Evolutionary conservation across 2,329 filamentous ascomycete genomes (phyloP), one percentile per base, ranked within the genome.

Genomic region (Stagonosporopsis cucurbitacearum): DNA sequence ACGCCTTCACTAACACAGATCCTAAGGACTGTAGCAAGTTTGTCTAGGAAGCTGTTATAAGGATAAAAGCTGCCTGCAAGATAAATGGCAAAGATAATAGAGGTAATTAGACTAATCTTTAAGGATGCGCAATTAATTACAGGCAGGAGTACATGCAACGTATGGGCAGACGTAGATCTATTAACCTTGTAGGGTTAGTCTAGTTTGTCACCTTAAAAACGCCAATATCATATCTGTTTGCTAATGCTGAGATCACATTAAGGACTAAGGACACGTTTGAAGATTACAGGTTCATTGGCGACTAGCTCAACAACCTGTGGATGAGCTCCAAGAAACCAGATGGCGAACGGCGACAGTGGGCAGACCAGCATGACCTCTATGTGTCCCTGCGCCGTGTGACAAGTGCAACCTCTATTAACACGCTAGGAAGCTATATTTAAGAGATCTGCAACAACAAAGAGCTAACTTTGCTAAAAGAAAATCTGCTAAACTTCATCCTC

Each of bases 401-500:
- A 17, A 42, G 36, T 7, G 28, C 19, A 25, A 35, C 26, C 30
- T 15, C 8, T 40, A 19, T 9, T 3, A 4, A 20, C 20, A 28
- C 26, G 23, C 23, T 23, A 17, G 39, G 39, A 6, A 41, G 23
- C 15, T 26, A 26, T 12, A 12, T 22, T 11, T 6, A 22, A 23
- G 19, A 39, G 11, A 7, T 19, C 15, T 17, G 57, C 4, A 26
- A 41, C 39, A n/a, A 15, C 13, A 43, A 9, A 4, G 44, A 56
- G 3, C 37, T 49, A 9, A 54, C 56, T 1, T 33, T 23, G 2
- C 19, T 32, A 28, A 22, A 9, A 13, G 7, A 61, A 0, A 79
- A 77, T 19, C 75, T 75, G 0, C 57, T 79, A 17, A 76, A 75
- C 22, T 51, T 72, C 35, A 66, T 77, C 22, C 43, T 78, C n/a